Conservation (phyloP, 169 alveolate genomes). For the Plasmodium reichenowi region DNA sequence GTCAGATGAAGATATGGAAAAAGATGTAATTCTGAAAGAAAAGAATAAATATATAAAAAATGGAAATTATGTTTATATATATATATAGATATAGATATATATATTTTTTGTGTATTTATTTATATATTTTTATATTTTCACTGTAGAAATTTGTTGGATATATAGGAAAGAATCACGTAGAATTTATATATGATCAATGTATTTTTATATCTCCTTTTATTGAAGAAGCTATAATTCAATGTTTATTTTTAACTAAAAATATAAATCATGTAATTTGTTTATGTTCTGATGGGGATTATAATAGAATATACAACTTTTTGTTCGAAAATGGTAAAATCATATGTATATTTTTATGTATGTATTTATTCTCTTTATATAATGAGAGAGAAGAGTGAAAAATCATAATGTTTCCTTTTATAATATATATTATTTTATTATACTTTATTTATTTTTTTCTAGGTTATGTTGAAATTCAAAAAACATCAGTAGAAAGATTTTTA, state of each 20-base stretch:
- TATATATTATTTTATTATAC: background rate
- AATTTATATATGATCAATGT: slow-evolving; percentile 41
- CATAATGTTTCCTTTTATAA: background rate
- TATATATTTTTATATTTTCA: slow-evolving; percentile 1
- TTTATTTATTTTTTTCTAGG: slow-evolving; percentile 22
- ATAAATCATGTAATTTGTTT: slow-evolving; percentile 62
- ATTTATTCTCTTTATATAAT: background rate
- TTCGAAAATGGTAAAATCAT: slow-evolving; percentile 42
- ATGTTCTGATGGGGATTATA: slow-evolving; percentile 16
- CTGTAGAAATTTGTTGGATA: slow-evolving; percentile 6
- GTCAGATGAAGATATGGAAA: slow-evolving; percentile 1
- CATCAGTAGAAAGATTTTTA: slow-evolving; percentile 64
- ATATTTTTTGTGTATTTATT: too few species aligned
- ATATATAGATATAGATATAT: background rate
- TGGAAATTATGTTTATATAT: background rate
- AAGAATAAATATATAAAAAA: background rate
- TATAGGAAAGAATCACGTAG: slow-evolving; percentile 22
- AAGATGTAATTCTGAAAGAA: slow-evolving; percentile 8
- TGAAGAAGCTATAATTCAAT: slow-evolving; percentile 68
- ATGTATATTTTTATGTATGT: background rate
- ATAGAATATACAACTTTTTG: slow-evolving; percentile 56
- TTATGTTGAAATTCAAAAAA: slow-evolving; percentile 72
- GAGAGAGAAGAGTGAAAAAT: background rate
- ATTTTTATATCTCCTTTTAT: slow-evolving; percentile 73
- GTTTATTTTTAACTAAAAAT: slow-evolving; percentile 60